Percentiles rank a stretch among this genome's conserved stretches.
Conservation (phyloP, 306 rosid species). For the Calophaca sinica region DNA sequence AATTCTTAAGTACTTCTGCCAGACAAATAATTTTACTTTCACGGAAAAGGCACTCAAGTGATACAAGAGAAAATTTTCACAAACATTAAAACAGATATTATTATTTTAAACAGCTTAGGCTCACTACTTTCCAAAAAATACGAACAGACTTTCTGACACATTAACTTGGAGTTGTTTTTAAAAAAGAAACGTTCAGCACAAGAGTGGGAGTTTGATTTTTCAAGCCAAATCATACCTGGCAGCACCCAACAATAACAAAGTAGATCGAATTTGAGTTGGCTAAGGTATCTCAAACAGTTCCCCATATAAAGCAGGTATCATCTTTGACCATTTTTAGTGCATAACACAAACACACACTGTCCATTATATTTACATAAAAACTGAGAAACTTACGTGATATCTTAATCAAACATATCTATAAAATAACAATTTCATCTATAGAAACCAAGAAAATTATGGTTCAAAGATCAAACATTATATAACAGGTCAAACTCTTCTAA, state of each 20-base stretch:
- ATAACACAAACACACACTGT: too few relatives aligned
- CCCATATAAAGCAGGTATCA: background rate
- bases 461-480: too few relatives aligned
- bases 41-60: constrained; percentile 39
- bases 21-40: constrained; percentile 29
- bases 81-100: background rate
- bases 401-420: constrained; percentile 7
- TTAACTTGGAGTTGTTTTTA: background rate
- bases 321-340: too few relatives aligned
- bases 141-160: constrained; percentile 34
- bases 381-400: background rate
- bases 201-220: constrained; percentile 6
- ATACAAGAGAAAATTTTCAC: constrained; percentile 31
- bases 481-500: too few relatives aligned
- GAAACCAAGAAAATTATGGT: background rate
- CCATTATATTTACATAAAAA: background rate
- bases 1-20: constrained; percentile 40
- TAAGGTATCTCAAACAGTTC: constrained; percentile 20
- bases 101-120: constrained; percentile 36
- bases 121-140: constrained; percentile 26
- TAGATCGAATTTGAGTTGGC: constrained; percentile 28
- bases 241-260: constrained; percentile 11
- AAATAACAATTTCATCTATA: constrained; percentile 34
- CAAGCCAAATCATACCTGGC: constrained; percentile 40
- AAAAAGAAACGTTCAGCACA: constrained; percentile 32